Conservation (phyloP, 768 basidiomycete species). For the Strobilomyces confusus region DNA sequence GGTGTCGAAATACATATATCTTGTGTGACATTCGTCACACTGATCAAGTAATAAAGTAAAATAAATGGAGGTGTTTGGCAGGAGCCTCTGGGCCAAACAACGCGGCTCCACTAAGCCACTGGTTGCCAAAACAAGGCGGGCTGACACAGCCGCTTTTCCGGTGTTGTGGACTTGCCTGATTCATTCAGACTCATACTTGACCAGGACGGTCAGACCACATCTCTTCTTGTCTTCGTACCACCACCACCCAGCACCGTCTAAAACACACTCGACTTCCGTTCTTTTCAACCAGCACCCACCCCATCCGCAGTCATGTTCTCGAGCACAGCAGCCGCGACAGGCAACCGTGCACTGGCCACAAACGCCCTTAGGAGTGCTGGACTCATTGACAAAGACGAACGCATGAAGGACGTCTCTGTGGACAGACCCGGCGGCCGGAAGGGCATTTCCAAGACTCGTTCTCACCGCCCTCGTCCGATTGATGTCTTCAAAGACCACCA, state of each 20-base stretch:
- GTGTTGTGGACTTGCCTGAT: constrained; percentile 12
- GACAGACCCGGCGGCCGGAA: constrained; percentile 71
- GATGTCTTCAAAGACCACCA: constrained; percentile 52
- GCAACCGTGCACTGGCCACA: constrained; percentile 54
- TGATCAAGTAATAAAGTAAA: neutral
- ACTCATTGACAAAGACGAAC: constrained; percentile 71
- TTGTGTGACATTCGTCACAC: constrained; percentile 23
- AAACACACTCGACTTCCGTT: neutral
- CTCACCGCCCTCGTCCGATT: constrained; percentile 56
- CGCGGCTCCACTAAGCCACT: constrained; percentile 5
- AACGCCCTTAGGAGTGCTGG: constrained; percentile 67
- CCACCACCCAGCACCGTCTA: constrained; percentile 5
- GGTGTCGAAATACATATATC: constrained; percentile 8
- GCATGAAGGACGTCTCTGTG: constrained; percentile 67
- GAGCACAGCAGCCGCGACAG: constrained; percentile 54
- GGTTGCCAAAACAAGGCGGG: constrained; percentile 18
- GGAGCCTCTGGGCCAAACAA: constrained; percentile 25
- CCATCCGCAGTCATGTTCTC: constrained; percentile 45
- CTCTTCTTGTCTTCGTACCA: constrained; percentile 17
- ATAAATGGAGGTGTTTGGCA: constrained; percentile 22
- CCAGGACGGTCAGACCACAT: neutral
- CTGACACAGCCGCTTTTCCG: constrained; percentile 22
- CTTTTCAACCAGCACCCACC: neutral
- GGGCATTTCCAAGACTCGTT: constrained; percentile 54
- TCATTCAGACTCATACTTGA: constrained; percentile 14